Percentiles rank a stretch among this genome's conserved stretches.
phyloP scores from a whole-genome alignment of 2,329 filamentous ascomycete genomes.

The Aspergillus melleus region DNA sequence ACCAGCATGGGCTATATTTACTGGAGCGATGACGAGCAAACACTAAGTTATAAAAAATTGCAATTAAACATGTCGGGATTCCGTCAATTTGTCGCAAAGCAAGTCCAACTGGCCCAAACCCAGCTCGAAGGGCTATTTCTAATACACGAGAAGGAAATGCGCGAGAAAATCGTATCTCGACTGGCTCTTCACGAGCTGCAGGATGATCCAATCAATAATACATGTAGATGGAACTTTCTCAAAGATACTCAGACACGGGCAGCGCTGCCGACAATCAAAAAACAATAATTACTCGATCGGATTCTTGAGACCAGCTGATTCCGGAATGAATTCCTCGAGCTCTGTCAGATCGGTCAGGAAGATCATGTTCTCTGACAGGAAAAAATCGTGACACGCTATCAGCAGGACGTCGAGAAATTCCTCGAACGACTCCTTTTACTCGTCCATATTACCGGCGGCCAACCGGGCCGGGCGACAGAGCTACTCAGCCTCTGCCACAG shows the following conservation, averaged over 20 bases:
- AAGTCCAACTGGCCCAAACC: not conserved
- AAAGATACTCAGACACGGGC: not conserved
- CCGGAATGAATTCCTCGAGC: too few relatives aligned
- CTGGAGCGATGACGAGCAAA: slow-evolving; percentile 7
- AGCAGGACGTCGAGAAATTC: too few relatives aligned
- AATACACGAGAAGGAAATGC: not conserved
- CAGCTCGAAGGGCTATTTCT: slow-evolving; percentile 3
- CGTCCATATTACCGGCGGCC: too few relatives aligned
- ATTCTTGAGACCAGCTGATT: too few relatives aligned
- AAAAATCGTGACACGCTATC: too few relatives aligned
- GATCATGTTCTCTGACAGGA: too few relatives aligned
- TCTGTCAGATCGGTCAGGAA: too few relatives aligned
- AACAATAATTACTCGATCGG: too few relatives aligned
- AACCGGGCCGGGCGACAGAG: too few relatives aligned
- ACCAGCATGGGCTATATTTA: slow-evolving; percentile 7
- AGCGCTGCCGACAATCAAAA: too few relatives aligned
- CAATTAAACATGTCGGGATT: not conserved
- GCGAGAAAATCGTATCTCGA: not conserved
- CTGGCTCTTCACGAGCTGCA: not conserved
- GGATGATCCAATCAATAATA: not conserved
- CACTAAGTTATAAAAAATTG: slow-evolving; percentile 2
- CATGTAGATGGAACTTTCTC: not conserved
- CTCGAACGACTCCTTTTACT: too few relatives aligned
- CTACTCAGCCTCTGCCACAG: too few relatives aligned
- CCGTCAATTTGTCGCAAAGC: not conserved